A percentile compares a stretch with the other conserved stretches of the same genome.
Conservation (phyloP, 192 early-diverging fungal species). For the Backusella sp. region DNA sequence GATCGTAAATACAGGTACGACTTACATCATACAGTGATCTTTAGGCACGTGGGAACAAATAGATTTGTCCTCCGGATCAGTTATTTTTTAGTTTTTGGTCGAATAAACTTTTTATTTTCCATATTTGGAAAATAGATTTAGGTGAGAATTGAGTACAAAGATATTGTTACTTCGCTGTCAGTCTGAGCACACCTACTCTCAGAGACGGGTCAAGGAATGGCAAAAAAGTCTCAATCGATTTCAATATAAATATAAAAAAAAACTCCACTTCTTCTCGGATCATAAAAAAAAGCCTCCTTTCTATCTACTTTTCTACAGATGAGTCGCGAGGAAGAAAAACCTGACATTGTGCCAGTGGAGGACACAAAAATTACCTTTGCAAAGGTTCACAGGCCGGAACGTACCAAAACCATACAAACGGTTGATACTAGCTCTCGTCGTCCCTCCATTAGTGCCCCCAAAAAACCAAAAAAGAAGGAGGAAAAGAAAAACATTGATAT, state of each 20-base stretch:
- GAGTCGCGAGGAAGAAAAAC: slow-evolving; percentile 1
- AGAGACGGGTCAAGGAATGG: not conserved
- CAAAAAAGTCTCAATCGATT: slow-evolving; percentile 1
- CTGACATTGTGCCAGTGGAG: not conserved
- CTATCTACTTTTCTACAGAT: slow-evolving; percentile 1
- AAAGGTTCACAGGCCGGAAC: slow-evolving; percentile 23
- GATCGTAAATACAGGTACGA: not conserved
- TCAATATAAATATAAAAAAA: not conserved
- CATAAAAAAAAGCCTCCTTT: not conserved
- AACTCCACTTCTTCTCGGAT: not conserved
- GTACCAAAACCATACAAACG: slow-evolving; percentile 17
- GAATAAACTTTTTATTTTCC: slow-evolving; percentile 4
- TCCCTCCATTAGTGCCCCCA: slow-evolving; percentile 27
- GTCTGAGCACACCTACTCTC: not conserved
- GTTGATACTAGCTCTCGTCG: slow-evolving; percentile 21
- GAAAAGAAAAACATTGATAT: slow-evolving; percentile 44
- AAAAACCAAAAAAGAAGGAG: slow-evolving; percentile 18
- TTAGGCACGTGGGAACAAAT: not conserved
- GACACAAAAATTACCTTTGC: slow-evolving; percentile 30
- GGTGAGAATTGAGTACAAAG: not conserved
- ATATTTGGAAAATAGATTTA: not conserved
- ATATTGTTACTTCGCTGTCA: not conserved
- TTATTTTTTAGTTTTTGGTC: not conserved
- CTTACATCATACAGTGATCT: slow-evolving; percentile 1
- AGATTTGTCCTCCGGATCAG: not conserved